phyloP scores from a whole-genome alignment of 805 yeast species.

The Lachancea fermentati region DNA sequence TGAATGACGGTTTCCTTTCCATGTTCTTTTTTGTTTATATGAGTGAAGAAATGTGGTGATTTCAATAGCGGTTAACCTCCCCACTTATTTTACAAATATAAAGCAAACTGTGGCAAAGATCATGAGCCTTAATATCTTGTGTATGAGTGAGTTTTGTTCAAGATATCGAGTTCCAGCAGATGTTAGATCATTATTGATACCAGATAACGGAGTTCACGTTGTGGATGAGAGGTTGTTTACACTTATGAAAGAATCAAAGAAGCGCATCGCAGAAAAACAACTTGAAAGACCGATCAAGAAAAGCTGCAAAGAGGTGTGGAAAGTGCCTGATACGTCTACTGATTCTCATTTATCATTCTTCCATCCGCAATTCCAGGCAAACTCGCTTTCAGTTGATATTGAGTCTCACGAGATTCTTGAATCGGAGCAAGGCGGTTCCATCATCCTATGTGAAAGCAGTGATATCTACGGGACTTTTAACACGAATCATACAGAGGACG shows the following conservation, averaged over 20 bases:
- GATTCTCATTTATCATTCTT: too few relatives aligned
- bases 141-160: slow-evolving; percentile 7
- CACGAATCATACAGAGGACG: not conserved
- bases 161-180: slow-evolving; percentile 4
- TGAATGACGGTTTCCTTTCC: too few relatives aligned
- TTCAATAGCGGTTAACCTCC: not conserved
- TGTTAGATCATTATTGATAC: slow-evolving; percentile 4
- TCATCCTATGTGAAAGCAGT: not conserved
- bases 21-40: not conserved
- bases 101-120: not conserved
- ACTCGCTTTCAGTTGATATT: not conserved
- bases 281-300: not conserved
- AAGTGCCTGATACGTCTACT: too few relatives aligned
- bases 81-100: not conserved
- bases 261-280: not conserved
- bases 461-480: not conserved
- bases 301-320: not conserved
- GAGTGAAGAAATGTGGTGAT: not conserved
- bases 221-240: not conserved
- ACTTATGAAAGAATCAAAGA: not conserved
- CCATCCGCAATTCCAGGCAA: not conserved
- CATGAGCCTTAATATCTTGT: slow-evolving; percentile 7
- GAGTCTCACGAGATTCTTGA: not conserved
- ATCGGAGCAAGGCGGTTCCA: not conserved
- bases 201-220: slow-evolving; percentile 3